These are phyloP conservation scores for Hortaea sp. DNA, from an alignment of 2,329 filamentous ascomycete genomes.

Conservation along the genomic window DNA sequence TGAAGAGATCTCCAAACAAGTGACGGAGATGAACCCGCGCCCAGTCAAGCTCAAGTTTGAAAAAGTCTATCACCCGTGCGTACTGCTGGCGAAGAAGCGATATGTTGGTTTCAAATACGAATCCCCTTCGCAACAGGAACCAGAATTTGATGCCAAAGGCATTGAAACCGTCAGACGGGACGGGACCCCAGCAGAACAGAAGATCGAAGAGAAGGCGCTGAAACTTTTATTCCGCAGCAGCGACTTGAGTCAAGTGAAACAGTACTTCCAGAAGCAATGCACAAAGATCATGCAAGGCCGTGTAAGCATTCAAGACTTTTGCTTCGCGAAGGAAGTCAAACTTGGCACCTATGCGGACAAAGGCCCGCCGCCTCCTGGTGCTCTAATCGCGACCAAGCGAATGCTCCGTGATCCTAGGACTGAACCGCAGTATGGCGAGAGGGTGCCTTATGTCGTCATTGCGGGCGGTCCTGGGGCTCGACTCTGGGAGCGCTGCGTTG, in stretches of 20 bases:
- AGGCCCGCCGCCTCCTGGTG: conserved; percentile 72
- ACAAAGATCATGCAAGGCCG: conserved; percentile 82
- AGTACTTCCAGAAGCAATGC: conserved; percentile 83
- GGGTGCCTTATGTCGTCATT: conserved; percentile 88
- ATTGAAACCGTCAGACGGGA: conserved; percentile 96
- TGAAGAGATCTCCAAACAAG: conserved; percentile 75
- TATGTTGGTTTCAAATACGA: conserved; percentile 99
- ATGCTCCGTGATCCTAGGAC: conserved; percentile 80
- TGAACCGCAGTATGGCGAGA: conserved; percentile 90
- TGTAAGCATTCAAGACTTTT: conserved; percentile 89
- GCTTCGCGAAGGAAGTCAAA: conserved; percentile 85
- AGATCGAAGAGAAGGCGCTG: conserved; percentile 86
- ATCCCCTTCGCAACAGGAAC: conserved; percentile 58
- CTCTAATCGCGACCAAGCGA: conserved; percentile 71
- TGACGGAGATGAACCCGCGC: conserved; percentile 81
- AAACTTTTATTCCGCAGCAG: conserved; percentile 82
- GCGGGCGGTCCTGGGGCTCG: conserved; percentile 77
- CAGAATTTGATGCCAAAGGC: conserved; percentile 94
- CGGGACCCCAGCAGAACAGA: conserved; percentile 89
- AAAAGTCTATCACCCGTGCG: conserved; percentile 93
- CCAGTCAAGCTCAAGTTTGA: conserved; percentile 97
- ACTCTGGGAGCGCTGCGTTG: conserved; percentile 80
- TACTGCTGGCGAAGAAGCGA: conserved; percentile 90
- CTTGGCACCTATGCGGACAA: conserved; percentile 79
- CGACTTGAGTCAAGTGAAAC: conserved; percentile 80